Evolutionary conservation across 495 filamentous ascomycete species (phyloP).

Genomic region (Daldinia bambusicola): DNA sequence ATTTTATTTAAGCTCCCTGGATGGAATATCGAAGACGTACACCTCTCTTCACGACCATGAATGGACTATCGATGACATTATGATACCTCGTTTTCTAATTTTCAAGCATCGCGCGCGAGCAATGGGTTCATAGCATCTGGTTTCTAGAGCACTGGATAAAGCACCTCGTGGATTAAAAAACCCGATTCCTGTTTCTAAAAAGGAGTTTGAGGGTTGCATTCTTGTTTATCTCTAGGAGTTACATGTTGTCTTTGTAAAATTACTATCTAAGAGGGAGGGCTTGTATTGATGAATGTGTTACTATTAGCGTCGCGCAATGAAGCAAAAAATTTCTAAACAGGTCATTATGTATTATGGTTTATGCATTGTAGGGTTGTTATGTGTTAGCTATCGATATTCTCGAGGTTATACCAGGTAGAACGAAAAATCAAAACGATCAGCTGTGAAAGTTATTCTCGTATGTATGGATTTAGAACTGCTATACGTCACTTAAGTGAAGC

Average conservation of each 20-base stretch:
- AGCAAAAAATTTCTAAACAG: background rate
- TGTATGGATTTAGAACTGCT: background rate
- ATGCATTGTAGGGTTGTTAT: background rate
- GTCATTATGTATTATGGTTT: background rate
- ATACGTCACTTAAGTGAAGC: background rate
- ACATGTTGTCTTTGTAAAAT: slow-evolving; percentile 29
- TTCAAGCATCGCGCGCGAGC: slow-evolving; percentile 20
- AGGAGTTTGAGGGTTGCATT: slow-evolving; percentile 21
- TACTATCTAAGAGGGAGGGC: slow-evolving; percentile 8
- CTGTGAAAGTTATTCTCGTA: background rate
- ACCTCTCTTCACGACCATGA: slow-evolving; percentile 6
- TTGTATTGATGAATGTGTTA: slow-evolving; percentile 6
- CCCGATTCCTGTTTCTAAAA: slow-evolving; percentile 2
- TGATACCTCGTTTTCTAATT: slow-evolving; percentile 27
- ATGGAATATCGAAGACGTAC: slow-evolving; percentile 1
- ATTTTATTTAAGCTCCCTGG: background rate
- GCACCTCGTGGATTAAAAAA: slow-evolving; percentile 13
- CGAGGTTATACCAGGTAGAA: background rate
- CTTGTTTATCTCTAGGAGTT: slow-evolving; percentile 8
- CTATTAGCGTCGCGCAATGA: slow-evolving; percentile 1
- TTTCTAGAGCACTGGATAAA: slow-evolving; percentile 23
- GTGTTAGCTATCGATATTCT: background rate
- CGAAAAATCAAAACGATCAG: background rate
- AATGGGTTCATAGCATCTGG: slow-evolving; percentile 18
- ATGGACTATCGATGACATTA: slow-evolving; percentile 29